Conservation (phyloP, 2,329 filamentous ascomycete genomes). For the Thyridium curvatum region DNA sequence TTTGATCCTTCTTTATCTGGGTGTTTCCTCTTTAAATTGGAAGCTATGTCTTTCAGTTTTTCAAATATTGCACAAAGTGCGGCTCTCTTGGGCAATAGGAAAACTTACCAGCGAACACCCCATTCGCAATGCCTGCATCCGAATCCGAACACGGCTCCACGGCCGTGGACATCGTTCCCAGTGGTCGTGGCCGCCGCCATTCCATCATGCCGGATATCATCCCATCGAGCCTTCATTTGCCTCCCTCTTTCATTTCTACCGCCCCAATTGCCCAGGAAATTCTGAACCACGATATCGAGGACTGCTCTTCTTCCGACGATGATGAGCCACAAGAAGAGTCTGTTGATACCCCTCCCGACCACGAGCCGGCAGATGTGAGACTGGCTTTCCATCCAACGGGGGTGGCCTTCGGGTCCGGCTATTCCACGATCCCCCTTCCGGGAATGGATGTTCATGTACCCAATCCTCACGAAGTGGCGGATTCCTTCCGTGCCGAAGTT, state of each 20-base stretch:
- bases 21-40: no score
- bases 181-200: no score
- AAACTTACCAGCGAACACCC: no score
- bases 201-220: constrained; percentile 11
- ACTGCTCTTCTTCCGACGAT: constrained; percentile 11
- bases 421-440: constrained; percentile 11
- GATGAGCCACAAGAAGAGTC: not conserved
- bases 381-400: constrained; percentile 16
- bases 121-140: no score
- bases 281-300: constrained; percentile 12
- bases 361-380: constrained; percentile 6
- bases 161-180: no score
- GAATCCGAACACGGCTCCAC: no score
- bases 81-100: no score
- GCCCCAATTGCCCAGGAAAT: constrained; percentile 13
- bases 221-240: constrained; percentile 7
- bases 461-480: constrained; percentile 13
- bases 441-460: constrained; percentile 13
- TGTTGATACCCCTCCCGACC: not conserved
- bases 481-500: constrained; percentile 12
- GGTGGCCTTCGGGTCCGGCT: constrained; percentile 13
- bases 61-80: no score
- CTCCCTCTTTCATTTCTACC: constrained; percentile 11
- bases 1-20: no score
- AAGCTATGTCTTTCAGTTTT: no score